Evolutionary conservation across 2,329 filamentous ascomycete genomes (phyloP).

Genomic region (Hypocreales sp.): DNA sequence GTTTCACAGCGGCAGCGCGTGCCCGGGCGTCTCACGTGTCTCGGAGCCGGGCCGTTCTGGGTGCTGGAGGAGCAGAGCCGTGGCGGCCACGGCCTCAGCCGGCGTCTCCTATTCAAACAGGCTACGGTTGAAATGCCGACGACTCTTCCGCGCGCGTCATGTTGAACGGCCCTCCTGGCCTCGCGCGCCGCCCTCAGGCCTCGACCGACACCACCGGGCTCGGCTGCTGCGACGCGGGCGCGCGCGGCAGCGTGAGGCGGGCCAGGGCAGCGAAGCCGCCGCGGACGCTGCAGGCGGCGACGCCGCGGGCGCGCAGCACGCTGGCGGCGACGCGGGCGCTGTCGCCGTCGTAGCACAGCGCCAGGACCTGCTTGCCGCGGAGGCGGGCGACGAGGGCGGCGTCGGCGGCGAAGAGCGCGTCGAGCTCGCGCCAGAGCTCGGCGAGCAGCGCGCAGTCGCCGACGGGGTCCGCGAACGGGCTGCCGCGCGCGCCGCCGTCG

Average conservation of each 20-base stretch:
- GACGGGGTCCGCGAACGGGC: conserved; percentile 25
- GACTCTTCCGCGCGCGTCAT: too few relatives aligned
- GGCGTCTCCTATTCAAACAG: too few relatives aligned
- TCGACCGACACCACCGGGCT: conserved; percentile 8
- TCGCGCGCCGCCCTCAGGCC: too few relatives aligned
- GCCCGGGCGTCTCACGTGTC: too few relatives aligned
- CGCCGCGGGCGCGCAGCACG: conserved; percentile 32
- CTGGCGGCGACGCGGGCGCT: conserved; percentile 37
- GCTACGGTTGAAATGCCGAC: too few relatives aligned
- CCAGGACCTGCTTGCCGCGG: conserved; percentile 22
- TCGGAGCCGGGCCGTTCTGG: too few relatives aligned
- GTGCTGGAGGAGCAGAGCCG: too few relatives aligned
- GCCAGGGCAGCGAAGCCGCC: conserved; percentile 20
- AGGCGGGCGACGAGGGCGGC: conserved; percentile 14
- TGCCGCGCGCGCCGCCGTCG: conserved; percentile 10
- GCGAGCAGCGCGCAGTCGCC: conserved; percentile 27
- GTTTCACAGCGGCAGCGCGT: too few relatives aligned
- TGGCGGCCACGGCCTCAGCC: too few relatives aligned
- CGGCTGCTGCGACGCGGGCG: conserved; percentile 10
- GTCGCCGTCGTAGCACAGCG: conserved; percentile 38
- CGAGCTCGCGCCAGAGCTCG: conserved; percentile 31
- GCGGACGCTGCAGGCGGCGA: conserved; percentile 27
- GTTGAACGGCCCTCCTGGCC: too few relatives aligned
- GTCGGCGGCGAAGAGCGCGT: conserved; percentile 23
- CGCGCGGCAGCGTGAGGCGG: conserved; percentile 11